Conservation (phyloP, 257 asterid genomes). For the Echites panduratus region DNA sequence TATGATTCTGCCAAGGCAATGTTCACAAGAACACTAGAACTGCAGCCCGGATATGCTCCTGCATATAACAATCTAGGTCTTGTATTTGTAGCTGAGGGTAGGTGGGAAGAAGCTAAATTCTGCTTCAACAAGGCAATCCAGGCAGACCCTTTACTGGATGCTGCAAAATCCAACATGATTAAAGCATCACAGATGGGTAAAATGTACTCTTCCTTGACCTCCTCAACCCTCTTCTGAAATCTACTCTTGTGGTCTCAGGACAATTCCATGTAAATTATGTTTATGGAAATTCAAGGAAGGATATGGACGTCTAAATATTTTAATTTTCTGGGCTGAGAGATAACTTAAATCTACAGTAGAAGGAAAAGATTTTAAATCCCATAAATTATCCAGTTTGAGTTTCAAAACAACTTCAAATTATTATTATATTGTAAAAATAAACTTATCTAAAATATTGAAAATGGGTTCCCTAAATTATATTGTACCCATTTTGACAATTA, state of each 20-base stretch:
- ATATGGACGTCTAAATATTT: neutral
- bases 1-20: slow-evolving; percentile 75
- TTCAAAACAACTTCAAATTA: no score
- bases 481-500: no score
- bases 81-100: slow-evolving; percentile 83
- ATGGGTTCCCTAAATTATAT: no score
- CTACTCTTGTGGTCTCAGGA: neutral
- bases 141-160: slow-evolving; percentile 80
- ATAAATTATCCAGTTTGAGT: no score
- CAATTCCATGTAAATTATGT: neutral
- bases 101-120: slow-evolving; percentile 69
- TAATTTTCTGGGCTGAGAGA: no score
- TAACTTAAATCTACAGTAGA: no score
- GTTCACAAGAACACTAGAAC: slow-evolving; percentile 82
- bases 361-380: no score
- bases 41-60: slow-evolving; percentile 97
- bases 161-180: slow-evolving; percentile 78
- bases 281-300: neutral
- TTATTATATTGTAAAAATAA: no score
- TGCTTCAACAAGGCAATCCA: slow-evolving; percentile 83
- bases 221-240: neutral
- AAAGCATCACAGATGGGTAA: slow-evolving; percentile 52
- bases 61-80: slow-evolving; percentile 97
- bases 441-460: no score
- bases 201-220: slow-evolving; percentile 17